These are phyloP conservation scores for Nephelium lappaceum DNA, from an alignment of 345 rosid genomes.

Conservation along the genomic window DNA sequence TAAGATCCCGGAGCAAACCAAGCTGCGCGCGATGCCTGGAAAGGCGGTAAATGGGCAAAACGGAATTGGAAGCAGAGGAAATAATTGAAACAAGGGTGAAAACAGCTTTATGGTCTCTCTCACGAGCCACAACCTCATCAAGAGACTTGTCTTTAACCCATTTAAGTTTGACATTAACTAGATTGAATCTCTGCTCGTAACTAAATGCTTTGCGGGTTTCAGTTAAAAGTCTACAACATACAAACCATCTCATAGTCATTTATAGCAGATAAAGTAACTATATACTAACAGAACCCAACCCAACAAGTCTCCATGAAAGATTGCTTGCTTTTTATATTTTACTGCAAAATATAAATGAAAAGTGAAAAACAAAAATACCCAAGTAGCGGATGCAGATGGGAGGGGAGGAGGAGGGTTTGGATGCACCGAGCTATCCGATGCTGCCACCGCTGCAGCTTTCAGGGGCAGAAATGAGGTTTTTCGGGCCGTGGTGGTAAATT, in stretches of 20 bases:
- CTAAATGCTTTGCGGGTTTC: constrained; percentile 39
- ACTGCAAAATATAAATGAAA: no score
- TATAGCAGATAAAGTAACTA: not conserved
- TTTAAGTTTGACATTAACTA: constrained; percentile 80
- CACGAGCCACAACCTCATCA: constrained; percentile 59
- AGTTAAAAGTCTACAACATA: constrained; percentile 26
- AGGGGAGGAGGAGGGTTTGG: no score
- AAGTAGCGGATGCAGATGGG: no score
- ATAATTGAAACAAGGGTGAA: constrained; percentile 57
- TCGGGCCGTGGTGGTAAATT: no score
- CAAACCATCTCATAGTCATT: constrained; percentile 35
- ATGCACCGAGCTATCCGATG: no score
- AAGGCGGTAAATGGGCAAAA: constrained; percentile 58
- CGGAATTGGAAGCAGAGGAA: constrained; percentile 34
- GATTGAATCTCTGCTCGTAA: constrained; percentile 51
- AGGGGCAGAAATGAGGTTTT: no score
- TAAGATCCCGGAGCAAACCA: constrained; percentile 59
- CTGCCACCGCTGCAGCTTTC: no score
- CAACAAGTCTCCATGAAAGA: no score
- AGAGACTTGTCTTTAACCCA: constrained; percentile 81
- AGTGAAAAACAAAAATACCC: no score
- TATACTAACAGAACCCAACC: no score
- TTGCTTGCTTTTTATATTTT: no score
- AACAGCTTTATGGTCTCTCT: constrained; percentile 63
- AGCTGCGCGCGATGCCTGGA: constrained; percentile 61